phyloP scores from a whole-genome alignment of 1,284 basidiomycete genomes.

The Leccinum subrobustum region DNA sequence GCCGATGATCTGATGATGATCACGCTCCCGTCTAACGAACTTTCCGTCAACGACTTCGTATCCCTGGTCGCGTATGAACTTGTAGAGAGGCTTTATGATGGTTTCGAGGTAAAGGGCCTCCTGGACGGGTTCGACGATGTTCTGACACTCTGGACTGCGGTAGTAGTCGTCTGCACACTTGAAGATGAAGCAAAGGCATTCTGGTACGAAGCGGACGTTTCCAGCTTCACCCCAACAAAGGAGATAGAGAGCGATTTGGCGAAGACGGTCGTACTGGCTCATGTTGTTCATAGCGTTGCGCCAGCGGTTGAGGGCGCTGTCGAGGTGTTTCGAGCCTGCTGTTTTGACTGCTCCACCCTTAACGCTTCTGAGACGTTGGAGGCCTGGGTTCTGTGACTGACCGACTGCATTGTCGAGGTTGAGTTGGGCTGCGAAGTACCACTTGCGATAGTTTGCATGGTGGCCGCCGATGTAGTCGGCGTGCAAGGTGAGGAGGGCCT shows the following conservation, averaged over 20 bases:
- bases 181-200: constrained; percentile 99
- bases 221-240: constrained; percentile 99
- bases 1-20: constrained; percentile 95
- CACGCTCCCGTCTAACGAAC: constrained; percentile 91
- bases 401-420: constrained; percentile 99
- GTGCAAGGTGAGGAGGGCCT: constrained; percentile 93
- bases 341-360: constrained; percentile 59
- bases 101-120: constrained; percentile 93
- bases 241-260: constrained; percentile 94
- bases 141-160: constrained; percentile 97
- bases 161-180: constrained; percentile 99
- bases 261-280: constrained; percentile 96
- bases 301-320: constrained; percentile 93
- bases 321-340: constrained; percentile 80
- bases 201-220: constrained; percentile 95
- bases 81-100: constrained; percentile 93
- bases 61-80: constrained; percentile 96
- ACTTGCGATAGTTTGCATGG: constrained; percentile 96
- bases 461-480: constrained; percentile 99
- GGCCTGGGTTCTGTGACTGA: constrained; percentile 89
- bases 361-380: constrained; percentile 85
- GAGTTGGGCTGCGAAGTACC: constrained; percentile 99
- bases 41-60: constrained; percentile 97
- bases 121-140: constrained; percentile 88
- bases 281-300: constrained; percentile 98